Percentiles rank a stretch among this genome's conserved stretches.
These are phyloP conservation scores for Teunomyces tritomae DNA, from an alignment of 805 yeast genomes.

Conservation along the genomic window DNA sequence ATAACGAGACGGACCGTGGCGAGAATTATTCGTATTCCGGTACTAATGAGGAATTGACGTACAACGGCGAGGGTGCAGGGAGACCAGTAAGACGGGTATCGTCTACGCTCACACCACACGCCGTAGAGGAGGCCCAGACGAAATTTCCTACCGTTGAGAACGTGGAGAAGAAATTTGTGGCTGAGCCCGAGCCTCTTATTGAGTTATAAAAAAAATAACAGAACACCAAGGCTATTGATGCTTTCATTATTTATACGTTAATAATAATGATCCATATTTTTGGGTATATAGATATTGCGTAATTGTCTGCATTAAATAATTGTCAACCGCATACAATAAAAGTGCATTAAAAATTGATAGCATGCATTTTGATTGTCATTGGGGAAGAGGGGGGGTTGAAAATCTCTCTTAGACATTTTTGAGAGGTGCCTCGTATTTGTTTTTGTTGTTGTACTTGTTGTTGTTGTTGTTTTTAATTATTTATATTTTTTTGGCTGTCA, in stretches of 20 bases:
- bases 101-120: constrained; percentile 10
- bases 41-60: background rate
- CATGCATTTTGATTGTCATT: background rate
- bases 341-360: too few species aligned
- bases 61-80: background rate
- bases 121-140: constrained; percentile 12
- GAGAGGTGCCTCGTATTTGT: background rate
- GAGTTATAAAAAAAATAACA: constrained; percentile 24
- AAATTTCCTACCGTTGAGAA: constrained; percentile 16
- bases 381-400: too few species aligned
- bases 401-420: background rate
- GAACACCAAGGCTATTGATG: too few species aligned
- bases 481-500: too few species aligned
- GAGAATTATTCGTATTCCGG: constrained; percentile 4
- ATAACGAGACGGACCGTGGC: constrained; percentile 6
- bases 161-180: constrained; percentile 12
- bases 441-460: too few species aligned
- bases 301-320: background rate
- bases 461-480: too few species aligned
- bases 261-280: too few species aligned
- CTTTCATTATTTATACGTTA: too few species aligned
- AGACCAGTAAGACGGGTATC: constrained; percentile 8
- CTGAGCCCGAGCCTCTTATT: constrained; percentile 42
- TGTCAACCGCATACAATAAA: background rate
- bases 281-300: background rate